A percentile compares a stretch with the other conserved stretches of the same genome.
Evolutionary conservation across 805 yeast genomes (phyloP).

Genomic region (Debaryomyces prosopidis): DNA sequence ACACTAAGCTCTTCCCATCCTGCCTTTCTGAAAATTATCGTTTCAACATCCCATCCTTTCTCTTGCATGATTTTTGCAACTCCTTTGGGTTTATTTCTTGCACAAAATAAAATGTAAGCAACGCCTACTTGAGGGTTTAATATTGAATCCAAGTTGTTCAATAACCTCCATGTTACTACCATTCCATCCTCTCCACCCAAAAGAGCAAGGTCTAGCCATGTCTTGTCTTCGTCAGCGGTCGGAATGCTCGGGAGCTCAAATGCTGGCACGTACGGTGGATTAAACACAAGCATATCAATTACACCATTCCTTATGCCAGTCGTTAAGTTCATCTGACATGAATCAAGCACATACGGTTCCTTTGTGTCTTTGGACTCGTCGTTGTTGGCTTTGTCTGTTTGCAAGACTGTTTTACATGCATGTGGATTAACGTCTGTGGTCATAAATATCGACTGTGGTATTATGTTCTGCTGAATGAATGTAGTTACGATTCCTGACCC

Average conservation of each 20-base stretch:
- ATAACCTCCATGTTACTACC: conserved; percentile 71
- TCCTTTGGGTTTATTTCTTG: conserved; percentile 75
- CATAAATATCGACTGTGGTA: conserved; percentile 51
- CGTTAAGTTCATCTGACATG: conserved; percentile 58
- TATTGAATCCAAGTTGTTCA: conserved; percentile 52
- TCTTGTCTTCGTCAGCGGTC: conserved; percentile 39
- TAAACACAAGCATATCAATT: conserved; percentile 79
- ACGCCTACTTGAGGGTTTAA: conserved; percentile 58
- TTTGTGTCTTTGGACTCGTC: conserved; percentile 3
- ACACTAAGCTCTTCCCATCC: conserved; percentile 95
- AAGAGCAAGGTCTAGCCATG: conserved; percentile 88
- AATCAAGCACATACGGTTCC: conserved; percentile 17
- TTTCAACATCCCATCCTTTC: conserved; percentile 53
- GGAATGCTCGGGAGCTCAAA: conserved; percentile 69
- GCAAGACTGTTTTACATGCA: conserved; percentile 54
- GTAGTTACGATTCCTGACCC: conserved; percentile 91
- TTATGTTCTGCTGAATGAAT: conserved; percentile 63
- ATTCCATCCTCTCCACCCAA: conserved; percentile 91
- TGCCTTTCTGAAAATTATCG: conserved; percentile 72
- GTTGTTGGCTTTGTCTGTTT: conserved; percentile 23
- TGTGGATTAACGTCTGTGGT: conserved; percentile 82
- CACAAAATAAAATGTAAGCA: conserved; percentile 90
- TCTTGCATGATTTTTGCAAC: conserved; percentile 51
- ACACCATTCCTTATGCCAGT: conserved; percentile 42
- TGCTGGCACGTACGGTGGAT: conserved; percentile 97